Evolutionary conservation across 441 rosid genomes (phyloP), one percentile per base, ranked within the genome.

Genomic region (Melastoma candidum): DNA sequence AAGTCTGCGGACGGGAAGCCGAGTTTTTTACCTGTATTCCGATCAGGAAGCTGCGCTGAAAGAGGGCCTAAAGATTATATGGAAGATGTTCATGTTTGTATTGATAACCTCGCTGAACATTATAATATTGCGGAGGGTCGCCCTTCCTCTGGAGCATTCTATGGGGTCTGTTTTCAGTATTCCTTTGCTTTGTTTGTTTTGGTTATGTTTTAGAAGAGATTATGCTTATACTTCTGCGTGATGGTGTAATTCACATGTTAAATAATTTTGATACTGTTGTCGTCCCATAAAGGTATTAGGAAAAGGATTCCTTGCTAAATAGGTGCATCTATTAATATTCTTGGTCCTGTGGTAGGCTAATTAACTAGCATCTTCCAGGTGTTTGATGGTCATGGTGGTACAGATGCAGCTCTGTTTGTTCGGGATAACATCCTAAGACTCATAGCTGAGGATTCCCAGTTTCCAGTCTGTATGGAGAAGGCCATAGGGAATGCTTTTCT

Each of bases 331-430:
- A 41, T 46, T 36, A 10, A 36, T 36, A 32, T 2, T 39, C 13
- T 13, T 58, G n/a, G 29, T 49, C 13, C 36, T 8, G 14, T 47
- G 13, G 1, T 51, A 26, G 53, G 53, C 53, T 67, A 57, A 72
- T 68, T 44, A 63, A 29, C 51, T 50, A 12, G 25, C 63, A 46
- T 63, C 26, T 54, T 56, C 67, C 79, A 90, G 96, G 98, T 87
- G 26, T 90, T 90, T 69, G 96, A 90, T 57, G 98, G 96, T 56
- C 98, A 90, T 4, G 98, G 96, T 44, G 98, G 98, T 39, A 81
- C 82, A 4, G 96, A 90, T 75, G 98, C 96, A 44, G 88, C 98
- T 46, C 51, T 67, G 46, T 90, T 85, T 74, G 78, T 87, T 63
- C 70, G 85, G 63, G 74, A 78, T 14, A 83, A 81, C 53, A 78